A percentile compares a stretch with the other conserved stretches of the same genome.
phyloP scores from a whole-genome alignment of 2,329 filamentous ascomycete species.

The Aspergillus pseudonomiae region DNA sequence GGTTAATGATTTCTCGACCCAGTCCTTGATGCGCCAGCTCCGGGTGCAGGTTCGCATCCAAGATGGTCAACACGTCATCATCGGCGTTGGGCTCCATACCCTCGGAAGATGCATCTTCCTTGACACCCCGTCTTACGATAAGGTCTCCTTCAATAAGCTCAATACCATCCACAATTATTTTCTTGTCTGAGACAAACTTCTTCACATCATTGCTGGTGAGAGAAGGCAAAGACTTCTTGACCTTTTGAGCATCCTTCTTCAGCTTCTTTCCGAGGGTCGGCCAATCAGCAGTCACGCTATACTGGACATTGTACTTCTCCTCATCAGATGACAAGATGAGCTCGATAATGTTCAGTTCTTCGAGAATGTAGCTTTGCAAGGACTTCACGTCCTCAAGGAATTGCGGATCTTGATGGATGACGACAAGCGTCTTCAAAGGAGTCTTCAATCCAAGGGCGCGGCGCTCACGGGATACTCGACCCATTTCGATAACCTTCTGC shows the following conservation, averaged over 20 bases:
- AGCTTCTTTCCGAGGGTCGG: conserved; percentile 94
- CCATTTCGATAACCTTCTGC: conserved; percentile 94
- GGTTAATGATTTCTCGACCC: conserved; percentile 88
- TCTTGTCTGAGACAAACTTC: conserved; percentile 71
- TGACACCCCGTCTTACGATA: conserved; percentile 76
- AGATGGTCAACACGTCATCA: conserved; percentile 84
- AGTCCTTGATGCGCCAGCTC: conserved; percentile 87
- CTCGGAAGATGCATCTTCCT: conserved; percentile 70
- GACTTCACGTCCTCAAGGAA: conserved; percentile 87
- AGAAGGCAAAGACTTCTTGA: conserved; percentile 84
- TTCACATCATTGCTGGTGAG: conserved; percentile 82
- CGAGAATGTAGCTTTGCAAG: conserved; percentile 82
- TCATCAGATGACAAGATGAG: conserved; percentile 84
- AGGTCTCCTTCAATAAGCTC: conserved; percentile 80
- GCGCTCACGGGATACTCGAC: conserved; percentile 81
- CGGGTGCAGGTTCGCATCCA: conserved; percentile 80
- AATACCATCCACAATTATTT: conserved; percentile 84
- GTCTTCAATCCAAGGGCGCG: conserved; percentile 85
- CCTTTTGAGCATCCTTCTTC: conserved; percentile 88
- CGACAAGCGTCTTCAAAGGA: conserved; percentile 83
- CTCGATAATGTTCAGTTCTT: conserved; percentile 89
- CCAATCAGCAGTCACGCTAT: conserved; percentile 89
- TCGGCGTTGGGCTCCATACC: conserved; percentile 86
- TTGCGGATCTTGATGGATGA: conserved; percentile 80
- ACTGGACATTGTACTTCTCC: conserved; percentile 87